phyloP scores from a whole-genome alignment of 2,329 filamentous ascomycete genomes.

The Didymellaceae sp. region DNA sequence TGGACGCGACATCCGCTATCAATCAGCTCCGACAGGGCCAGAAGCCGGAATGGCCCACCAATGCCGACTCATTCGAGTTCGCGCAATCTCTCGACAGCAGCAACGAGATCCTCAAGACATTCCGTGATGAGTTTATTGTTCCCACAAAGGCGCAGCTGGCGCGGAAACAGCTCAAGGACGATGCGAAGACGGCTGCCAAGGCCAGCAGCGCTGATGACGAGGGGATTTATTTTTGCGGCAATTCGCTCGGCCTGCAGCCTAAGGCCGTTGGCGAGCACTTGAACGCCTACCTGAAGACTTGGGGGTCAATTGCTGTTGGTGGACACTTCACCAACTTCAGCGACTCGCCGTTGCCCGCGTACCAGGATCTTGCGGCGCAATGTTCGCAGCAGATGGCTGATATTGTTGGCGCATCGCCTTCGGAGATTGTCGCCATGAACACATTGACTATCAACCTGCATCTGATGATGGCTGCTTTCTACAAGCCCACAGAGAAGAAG shows the following conservation, averaged over 20 bases:
- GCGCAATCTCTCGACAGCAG: conserved; percentile 37
- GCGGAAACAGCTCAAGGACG: conserved; percentile 59
- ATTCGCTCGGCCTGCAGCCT: conserved; percentile 86
- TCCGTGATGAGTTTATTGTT: conserved; percentile 74
- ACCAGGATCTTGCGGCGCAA: conserved; percentile 78
- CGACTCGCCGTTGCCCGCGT: conserved; percentile 73
- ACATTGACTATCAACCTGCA: conserved; percentile 83
- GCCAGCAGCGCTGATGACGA: conserved; percentile 49
- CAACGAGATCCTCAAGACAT: conserved; percentile 44
- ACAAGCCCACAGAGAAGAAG: conserved; percentile 67
- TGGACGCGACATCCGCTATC: conserved; percentile 35
- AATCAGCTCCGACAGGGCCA: conserved; percentile 37
- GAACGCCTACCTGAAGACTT: conserved; percentile 76
- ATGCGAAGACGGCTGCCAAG: conserved; percentile 35
- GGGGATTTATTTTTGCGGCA: conserved; percentile 84
- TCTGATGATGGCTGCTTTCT: conserved; percentile 84
- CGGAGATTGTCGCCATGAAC: conserved; percentile 87
- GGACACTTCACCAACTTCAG: conserved; percentile 77
- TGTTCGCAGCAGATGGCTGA: conserved; percentile 72
- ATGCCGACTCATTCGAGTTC: conserved; percentile 33
- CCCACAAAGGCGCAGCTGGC: conserved; percentile 75
- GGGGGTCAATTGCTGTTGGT: conserved; percentile 81
- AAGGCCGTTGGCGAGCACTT: conserved; percentile 70
- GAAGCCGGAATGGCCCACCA: conserved; percentile 37
- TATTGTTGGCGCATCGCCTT: conserved; percentile 73